These are phyloP conservation scores for Oryza officinalis DNA, from an alignment of 176 grass and related monocot species.

Conservation along the genomic window DNA sequence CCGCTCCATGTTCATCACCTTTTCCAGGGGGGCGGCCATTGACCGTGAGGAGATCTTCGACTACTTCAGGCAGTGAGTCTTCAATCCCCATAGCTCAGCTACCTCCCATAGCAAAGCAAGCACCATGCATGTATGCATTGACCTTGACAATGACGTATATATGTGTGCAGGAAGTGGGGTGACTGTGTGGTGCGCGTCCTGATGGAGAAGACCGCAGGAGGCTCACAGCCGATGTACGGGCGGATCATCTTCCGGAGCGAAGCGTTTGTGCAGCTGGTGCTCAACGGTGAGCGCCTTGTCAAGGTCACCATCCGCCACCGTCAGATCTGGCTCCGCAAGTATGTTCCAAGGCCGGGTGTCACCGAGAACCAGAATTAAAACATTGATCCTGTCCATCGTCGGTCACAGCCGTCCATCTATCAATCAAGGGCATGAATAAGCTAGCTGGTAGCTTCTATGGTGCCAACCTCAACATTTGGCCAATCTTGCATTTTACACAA, in stretches of 20 bases:
- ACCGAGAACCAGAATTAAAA: neutral
- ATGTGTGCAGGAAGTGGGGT: conserved; percentile 33
- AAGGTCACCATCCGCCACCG: conserved; percentile 17
- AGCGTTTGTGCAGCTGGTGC: conserved; percentile 27
- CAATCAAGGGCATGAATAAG: neutral
- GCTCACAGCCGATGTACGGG: conserved; percentile 24
- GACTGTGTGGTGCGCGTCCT: conserved; percentile 42
- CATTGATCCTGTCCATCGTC: neutral
- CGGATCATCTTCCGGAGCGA: conserved; percentile 46
- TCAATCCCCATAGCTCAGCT: neutral
- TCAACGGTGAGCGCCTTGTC: conserved; percentile 8
- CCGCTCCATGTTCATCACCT: conserved; percentile 72
- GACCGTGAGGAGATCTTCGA: conserved; percentile 51
- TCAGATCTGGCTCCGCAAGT: conserved; percentile 48
- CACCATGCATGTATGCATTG: neutral
- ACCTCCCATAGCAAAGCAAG: neutral
- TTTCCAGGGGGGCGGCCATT: conserved; percentile 45
- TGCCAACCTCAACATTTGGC: no score
- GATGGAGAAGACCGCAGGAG: conserved; percentile 29
- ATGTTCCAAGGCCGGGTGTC: neutral
- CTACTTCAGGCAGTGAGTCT: conserved; percentile 57
- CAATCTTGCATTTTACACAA: no score
- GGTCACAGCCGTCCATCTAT: no score
- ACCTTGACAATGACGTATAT: neutral
- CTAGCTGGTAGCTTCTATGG: no score